Conservation (phyloP, 768 basidiomycete species). For the Ramaria sp. region DNA sequence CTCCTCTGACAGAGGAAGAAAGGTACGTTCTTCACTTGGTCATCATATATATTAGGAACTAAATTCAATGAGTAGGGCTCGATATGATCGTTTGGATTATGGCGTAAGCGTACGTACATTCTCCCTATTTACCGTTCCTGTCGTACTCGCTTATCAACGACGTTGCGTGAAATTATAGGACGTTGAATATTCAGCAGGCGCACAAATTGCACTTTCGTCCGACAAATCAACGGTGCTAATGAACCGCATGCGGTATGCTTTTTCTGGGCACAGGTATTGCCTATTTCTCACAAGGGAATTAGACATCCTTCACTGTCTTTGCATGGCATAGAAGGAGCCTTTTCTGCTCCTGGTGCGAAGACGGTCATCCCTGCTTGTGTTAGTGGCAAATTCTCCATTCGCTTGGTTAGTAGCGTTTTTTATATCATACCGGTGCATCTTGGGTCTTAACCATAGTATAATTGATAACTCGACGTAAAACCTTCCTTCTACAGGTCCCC, state of each 20-base stretch:
- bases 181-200: slow-evolving; percentile 70
- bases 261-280: neutral
- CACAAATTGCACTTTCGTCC: slow-evolving; percentile 54
- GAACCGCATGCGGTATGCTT: slow-evolving; percentile 73
- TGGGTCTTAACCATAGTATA: neutral
- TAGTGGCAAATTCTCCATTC: slow-evolving; percentile 88
- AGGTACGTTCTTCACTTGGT: slow-evolving; percentile 27
- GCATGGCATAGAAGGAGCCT: slow-evolving; percentile 95
- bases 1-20: slow-evolving; percentile 62
- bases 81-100: slow-evolving; percentile 72
- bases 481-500: slow-evolving; percentile 55
- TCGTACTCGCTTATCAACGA: neutral
- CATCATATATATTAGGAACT: neutral
- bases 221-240: slow-evolving; percentile 77
- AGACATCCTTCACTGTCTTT: slow-evolving; percentile 70
- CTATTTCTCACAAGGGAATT: neutral
- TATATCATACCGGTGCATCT: too few relatives aligned
- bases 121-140: neutral
- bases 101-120: slow-evolving; percentile 14
- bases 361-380: slow-evolving; percentile 93
- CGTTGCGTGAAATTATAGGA: slow-evolving; percentile 36
- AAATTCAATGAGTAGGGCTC: slow-evolving; percentile 28
- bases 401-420: slow-evolving; percentile 31
- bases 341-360: slow-evolving; percentile 72
- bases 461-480: neutral